phyloP scores from a whole-genome alignment of 2,329 filamentous ascomycete genomes.

The Ophiostoma sp. region DNA sequence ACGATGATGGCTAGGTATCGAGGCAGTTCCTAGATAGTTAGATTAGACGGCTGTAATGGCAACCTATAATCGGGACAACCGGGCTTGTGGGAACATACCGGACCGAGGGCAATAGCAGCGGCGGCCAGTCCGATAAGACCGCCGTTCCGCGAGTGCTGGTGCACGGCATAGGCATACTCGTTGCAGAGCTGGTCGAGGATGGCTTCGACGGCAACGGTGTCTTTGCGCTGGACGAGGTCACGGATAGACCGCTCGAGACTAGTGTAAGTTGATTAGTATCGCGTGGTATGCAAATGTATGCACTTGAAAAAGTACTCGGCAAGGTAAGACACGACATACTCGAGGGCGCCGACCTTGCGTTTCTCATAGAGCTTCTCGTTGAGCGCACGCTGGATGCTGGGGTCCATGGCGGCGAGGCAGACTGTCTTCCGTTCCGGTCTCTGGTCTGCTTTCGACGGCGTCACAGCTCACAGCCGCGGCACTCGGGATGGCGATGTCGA shows the following conservation, averaged over 20 bases:
- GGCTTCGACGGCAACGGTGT: slow-evolving; percentile 73
- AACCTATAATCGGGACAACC: not conserved
- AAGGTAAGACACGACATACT: slow-evolving; percentile 55
- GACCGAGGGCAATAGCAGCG: slow-evolving; percentile 88
- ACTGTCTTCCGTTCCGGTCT: not conserved
- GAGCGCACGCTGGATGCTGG: slow-evolving; percentile 79
- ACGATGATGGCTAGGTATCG: slow-evolving; percentile 91
- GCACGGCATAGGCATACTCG: slow-evolving; percentile 94
- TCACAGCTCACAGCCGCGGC: slow-evolving; percentile 10
- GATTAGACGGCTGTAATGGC: not conserved
- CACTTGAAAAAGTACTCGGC: not conserved
- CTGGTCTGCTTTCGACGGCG: slow-evolving; percentile 4
- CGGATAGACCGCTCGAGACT: slow-evolving; percentile 89
- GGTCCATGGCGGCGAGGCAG: slow-evolving; percentile 61
- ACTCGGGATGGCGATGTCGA: not conserved
- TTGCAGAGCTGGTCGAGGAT: slow-evolving; percentile 96
- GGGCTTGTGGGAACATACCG: slow-evolving; percentile 49
- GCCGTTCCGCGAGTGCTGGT: slow-evolving; percentile 94
- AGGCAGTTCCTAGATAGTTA: slow-evolving; percentile 65
- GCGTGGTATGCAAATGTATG: no score
- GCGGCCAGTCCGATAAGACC: slow-evolving; percentile 93
- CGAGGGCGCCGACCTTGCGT: slow-evolving; percentile 90
- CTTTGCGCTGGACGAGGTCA: slow-evolving; percentile 68
- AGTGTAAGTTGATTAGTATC: slow-evolving; percentile 12
- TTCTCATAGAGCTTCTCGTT: slow-evolving; percentile 99